A percentile compares a stretch with the other conserved stretches of the same genome.
These are phyloP conservation scores for Alternaria burnsii DNA, from an alignment of 2,329 filamentous ascomycete species.

Conservation along the genomic window DNA sequence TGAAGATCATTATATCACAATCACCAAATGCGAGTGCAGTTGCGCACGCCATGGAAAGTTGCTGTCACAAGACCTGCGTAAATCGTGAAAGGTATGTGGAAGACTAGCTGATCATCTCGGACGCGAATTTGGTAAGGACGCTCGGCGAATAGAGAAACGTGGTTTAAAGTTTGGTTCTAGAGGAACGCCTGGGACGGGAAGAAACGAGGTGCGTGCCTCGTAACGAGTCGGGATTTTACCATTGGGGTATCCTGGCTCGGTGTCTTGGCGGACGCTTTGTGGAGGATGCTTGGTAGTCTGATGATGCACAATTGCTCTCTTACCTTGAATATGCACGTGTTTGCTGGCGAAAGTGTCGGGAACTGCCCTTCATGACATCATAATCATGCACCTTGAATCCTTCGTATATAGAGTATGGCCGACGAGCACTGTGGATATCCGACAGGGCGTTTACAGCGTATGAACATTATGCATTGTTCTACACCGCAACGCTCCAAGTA, in stretches of 20 bases:
- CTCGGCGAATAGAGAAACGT: conserved; percentile 9
- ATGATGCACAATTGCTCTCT: conserved; percentile 7
- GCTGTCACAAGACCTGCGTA: background rate
- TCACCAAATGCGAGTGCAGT: background rate
- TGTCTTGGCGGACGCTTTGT: background rate
- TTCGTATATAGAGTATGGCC: conserved; percentile 4
- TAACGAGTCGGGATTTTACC: conserved; percentile 15
- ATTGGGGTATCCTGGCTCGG: conserved; percentile 8
- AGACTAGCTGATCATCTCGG: background rate
- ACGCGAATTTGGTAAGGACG: background rate
- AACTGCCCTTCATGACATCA: conserved; percentile 10
- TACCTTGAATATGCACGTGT: conserved; percentile 4
- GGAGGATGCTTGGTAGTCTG: conserved; percentile 6
- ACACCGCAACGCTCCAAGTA: conserved; percentile 9
- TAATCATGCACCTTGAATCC: conserved; percentile 7
- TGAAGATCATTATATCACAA: conserved; percentile 9
- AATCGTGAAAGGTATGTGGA: background rate
- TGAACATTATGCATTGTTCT: conserved; percentile 2
- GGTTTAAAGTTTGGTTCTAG: conserved; percentile 16
- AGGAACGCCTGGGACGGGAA: conserved; percentile 12
- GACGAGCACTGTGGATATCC: conserved; percentile 2
- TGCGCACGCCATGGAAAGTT: background rate
- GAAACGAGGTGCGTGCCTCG: conserved; percentile 20
- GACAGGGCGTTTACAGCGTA: conserved; percentile 2
- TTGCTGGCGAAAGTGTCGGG: conserved; percentile 1